Percentiles rank a stretch among this genome's conserved stretches.
Conservation (phyloP, 257 asterid species). For the Ocimum tenuiflorum region DNA sequence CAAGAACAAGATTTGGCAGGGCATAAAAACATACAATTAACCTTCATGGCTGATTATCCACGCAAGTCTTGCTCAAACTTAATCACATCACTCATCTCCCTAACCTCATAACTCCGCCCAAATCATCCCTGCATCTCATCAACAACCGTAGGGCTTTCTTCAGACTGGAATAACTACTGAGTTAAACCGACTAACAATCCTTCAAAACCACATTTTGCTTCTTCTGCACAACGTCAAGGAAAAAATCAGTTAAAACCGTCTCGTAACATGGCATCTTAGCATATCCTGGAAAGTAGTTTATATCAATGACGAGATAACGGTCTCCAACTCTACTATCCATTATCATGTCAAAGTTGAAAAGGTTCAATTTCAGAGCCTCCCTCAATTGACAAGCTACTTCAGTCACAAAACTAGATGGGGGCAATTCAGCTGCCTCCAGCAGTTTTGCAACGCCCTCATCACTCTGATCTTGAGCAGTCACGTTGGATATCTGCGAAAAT, state of each 20-base stretch:
- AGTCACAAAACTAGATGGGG: conserved; percentile 43
- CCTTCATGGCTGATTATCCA: neutral
- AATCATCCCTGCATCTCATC: neutral
- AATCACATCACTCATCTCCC: neutral
- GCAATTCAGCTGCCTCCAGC: conserved; percentile 47
- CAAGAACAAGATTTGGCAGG: neutral
- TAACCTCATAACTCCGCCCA: neutral
- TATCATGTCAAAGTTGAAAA: conserved; percentile 78
- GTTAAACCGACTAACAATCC: neutral
- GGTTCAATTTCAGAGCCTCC: conserved; percentile 55
- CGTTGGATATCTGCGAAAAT: conserved; percentile 73
- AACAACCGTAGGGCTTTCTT: neutral
- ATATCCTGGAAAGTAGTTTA: conserved; percentile 82
- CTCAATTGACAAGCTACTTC: conserved; percentile 52
- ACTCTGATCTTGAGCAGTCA: conserved; percentile 29
- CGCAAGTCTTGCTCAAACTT: neutral
- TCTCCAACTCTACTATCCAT: conserved; percentile 42
- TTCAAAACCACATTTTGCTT: conserved; percentile 21
- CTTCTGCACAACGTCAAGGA: conserved; percentile 45
- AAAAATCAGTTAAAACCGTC: conserved; percentile 53
- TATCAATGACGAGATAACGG: conserved; percentile 65
- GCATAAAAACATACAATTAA: conserved; percentile 4
- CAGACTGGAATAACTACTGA: neutral
- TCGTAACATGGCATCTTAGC: conserved; percentile 69
- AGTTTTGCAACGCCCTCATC: conserved; percentile 31